Percentiles rank a stretch among this genome's conserved stretches.
phyloP scores from a whole-genome alignment of 176 grass and related monocot genomes.

The Raddia distichophylla region DNA sequence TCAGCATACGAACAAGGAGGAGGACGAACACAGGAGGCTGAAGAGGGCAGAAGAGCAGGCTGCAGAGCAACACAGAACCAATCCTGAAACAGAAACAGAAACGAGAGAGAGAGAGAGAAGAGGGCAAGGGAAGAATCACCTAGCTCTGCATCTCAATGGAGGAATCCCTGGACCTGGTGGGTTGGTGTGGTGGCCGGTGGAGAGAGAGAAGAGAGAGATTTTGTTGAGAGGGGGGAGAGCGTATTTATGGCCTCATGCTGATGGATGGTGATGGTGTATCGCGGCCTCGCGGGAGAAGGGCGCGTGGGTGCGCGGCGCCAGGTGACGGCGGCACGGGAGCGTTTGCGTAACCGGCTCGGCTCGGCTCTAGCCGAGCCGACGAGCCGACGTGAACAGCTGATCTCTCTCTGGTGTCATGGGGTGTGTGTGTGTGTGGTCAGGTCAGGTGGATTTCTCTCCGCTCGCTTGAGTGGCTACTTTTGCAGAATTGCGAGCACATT shows the following conservation, averaged over 20 bases:
- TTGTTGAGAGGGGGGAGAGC: background rate
- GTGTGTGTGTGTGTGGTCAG: slow-evolving; percentile 10
- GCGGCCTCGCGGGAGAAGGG: background rate
- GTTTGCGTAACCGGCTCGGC: slow-evolving; percentile 22
- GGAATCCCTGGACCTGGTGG: background rate
- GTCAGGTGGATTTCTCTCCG: background rate
- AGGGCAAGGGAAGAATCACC: slow-evolving; percentile 37
- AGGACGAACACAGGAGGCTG: background rate
- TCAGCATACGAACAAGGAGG: background rate
- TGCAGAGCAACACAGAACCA: background rate
- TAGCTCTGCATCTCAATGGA: slow-evolving; percentile 28
- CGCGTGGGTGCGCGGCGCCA: slow-evolving; percentile 31
- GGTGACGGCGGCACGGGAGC: slow-evolving; percentile 16
- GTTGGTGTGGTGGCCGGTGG: background rate
- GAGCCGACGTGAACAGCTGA: background rate
- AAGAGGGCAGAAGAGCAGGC: background rate
- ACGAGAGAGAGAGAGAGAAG: background rate
- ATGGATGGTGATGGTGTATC: background rate
- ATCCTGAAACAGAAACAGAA: slow-evolving; percentile 2
- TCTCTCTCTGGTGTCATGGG: background rate
- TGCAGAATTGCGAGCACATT: slow-evolving; percentile 17
- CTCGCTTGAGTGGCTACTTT: background rate
- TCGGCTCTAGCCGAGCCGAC: background rate
- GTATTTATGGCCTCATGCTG: slow-evolving; percentile 11
- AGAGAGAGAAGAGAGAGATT: slow-evolving; percentile 19